Base-by-base conservation (phyloP, 768 basidiomycete genomes). In the Phlegmacium glaucopus region DNA sequence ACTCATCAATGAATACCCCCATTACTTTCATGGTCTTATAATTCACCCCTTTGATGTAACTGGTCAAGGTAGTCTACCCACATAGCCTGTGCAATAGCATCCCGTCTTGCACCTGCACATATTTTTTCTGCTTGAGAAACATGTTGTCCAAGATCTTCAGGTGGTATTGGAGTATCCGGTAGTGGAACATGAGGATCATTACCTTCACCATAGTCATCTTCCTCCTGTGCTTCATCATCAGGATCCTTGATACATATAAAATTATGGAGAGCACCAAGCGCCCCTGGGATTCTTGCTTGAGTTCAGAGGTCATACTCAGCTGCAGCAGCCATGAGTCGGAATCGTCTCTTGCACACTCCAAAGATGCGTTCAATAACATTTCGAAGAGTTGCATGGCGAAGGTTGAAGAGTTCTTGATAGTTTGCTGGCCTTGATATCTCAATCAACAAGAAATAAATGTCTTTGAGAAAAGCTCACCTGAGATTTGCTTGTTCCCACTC, bases 381-480 rank as follows among this genome's bases (percentile, higher is more conserved):
- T 1, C 55, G 53, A 11, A 55, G 60, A 27, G 51, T 54, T 9
- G 64, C 53, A 47, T 71, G 67, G 2, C 57, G 52, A 6, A 70
- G 56, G 48, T 68, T 70, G 44, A 57, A 67, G 0, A 70, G 42
- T 46, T 70, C 65, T 47, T 68, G 46, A 11, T 48, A 25, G 29
- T 56, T 59, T 34, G 16, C 10, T n/a, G 66, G 69, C 12, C 65
- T 64, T 35, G 10, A 60, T 9, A 11, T 39, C 17, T 22, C n/a
- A 15, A 39, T 53, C 48, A 43, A 67, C 55, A 6, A 40, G 13
- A 22, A 13, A 15, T 18, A 7, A 12, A 32, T 42, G n/a, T 16
- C n/a, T 39, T 39, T 22, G 22, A 59, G 63, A 32, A 13, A 26
- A 58, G 53, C 58, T 62, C 27, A 60, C 59, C 36, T 17, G 25